Percentiles rank a stretch among this genome's conserved stretches.
phyloP scores from a whole-genome alignment of 2,329 filamentous ascomycete species.

The Fusarium sp. region DNA sequence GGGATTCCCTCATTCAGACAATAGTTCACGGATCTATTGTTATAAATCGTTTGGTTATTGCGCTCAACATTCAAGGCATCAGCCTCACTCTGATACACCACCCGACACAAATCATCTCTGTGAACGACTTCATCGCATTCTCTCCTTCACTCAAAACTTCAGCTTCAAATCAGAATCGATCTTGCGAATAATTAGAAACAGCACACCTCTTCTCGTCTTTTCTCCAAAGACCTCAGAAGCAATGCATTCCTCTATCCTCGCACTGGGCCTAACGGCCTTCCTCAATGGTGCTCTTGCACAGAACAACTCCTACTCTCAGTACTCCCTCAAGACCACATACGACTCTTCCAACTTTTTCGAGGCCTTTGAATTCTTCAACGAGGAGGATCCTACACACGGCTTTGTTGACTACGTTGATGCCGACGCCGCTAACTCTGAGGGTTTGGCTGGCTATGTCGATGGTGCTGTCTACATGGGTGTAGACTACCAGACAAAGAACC shows the following conservation, averaged over 20 bases:
- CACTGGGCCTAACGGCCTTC: constrained; percentile 45
- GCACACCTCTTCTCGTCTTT: neutral
- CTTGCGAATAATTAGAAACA: neutral
- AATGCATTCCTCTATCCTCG: constrained; percentile 39
- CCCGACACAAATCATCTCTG: neutral
- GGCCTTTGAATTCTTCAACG: constrained; percentile 65
- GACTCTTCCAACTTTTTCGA: constrained; percentile 65
- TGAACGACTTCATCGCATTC: constrained; percentile 10
- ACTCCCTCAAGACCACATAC: constrained; percentile 59
- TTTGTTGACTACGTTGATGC: constrained; percentile 76
- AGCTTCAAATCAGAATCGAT: constrained; percentile 6
- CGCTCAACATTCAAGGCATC: neutral
- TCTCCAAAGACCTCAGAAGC: constrained; percentile 26
- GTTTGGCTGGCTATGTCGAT: constrained; percentile 66
- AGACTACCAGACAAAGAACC: constrained; percentile 67
- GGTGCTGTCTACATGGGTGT: constrained; percentile 74
- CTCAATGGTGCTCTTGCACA: constrained; percentile 37
- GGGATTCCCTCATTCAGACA: constrained; percentile 24
- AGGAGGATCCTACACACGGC: constrained; percentile 76
- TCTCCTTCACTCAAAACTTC: constrained; percentile 3
- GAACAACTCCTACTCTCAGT: constrained; percentile 46
- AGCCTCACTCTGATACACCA: neutral
- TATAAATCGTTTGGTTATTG: constrained; percentile 14
- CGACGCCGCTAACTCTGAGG: constrained; percentile 63
- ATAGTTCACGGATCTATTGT: constrained; percentile 28